A percentile compares a stretch with the other conserved stretches of the same genome.
Conservation (phyloP, 257 asterid species). For the Solanum arcanum region DNA sequence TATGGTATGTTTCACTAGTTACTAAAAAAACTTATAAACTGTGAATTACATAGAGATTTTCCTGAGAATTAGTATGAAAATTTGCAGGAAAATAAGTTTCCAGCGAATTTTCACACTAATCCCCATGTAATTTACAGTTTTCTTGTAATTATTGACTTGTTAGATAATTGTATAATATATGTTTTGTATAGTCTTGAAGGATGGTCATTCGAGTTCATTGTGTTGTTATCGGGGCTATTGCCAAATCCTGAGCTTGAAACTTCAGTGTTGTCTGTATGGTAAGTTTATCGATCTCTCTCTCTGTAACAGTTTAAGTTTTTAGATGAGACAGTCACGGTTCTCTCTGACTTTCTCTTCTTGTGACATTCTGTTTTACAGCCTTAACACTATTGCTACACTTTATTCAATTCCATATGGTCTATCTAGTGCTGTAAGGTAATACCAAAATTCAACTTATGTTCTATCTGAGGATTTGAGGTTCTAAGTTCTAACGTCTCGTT, state of each 20-base stretch:
- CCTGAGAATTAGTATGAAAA: too few species aligned
- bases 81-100: too few species aligned
- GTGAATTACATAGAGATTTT: too few species aligned
- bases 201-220: constrained; percentile 79
- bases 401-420: constrained; percentile 64
- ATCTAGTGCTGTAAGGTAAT: constrained; percentile 66
- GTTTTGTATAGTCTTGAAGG: constrained; percentile 39
- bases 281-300: not conserved
- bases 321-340: not conserved
- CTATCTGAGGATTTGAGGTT: not conserved
- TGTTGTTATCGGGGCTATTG: constrained; percentile 64
- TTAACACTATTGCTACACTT: constrained; percentile 44
- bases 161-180: not conserved
- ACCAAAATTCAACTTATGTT: not conserved
- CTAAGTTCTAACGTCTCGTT: not conserved
- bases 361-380: constrained; percentile 17
- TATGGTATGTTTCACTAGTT: constrained; percentile 24
- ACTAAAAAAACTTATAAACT: not conserved
- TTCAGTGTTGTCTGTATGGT: constrained; percentile 83
- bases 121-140: too few species aligned
- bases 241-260: constrained; percentile 90
- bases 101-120: too few species aligned
- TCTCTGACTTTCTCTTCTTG: not conserved
- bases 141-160: not conserved
- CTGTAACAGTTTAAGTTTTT: not conserved